Base-by-base conservation (phyloP, 2,329 filamentous ascomycete genomes). In the Fulvia fulva region DNA sequence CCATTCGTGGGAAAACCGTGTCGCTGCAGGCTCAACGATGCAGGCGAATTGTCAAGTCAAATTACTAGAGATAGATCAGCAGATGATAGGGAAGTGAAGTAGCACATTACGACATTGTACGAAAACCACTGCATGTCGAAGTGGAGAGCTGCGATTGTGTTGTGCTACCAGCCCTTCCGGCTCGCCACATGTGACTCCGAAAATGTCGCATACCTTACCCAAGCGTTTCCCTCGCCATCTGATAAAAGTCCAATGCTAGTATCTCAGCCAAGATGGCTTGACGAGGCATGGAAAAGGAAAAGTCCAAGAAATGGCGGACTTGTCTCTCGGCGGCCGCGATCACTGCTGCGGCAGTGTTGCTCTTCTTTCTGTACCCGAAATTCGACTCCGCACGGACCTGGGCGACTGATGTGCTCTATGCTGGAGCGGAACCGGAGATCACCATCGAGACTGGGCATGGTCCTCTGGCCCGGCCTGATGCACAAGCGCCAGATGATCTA, bases 81-180 rank as follows among this genome's bases (percentile, higher is more conserved):
- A 16, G n/a, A 19, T n/a, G 37, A n/a, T 7, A 19, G 8, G 3
- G 16, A 8, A n/a, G 8, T n/a, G 9, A n/a, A n/a, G 16, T 41
- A 19, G 21, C 44, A 47, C 44, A 9, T 16, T 19, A 26, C 12
- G 5, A 50, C 23, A 5, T 21, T 11, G 1, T 5, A 32, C 23
- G 47, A 50, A 5, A 50, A 50, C n/a, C 21, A 19, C 47, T 50
- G 47, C 47, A 50, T 28, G 11, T n/a, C 11, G 6, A 32, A 28
- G 47, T 28, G 23, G 47, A 28, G 26, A 28, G 8, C 25, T 50
- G n/a, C 47, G 25, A 30, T 21, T 12, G 22, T n/a, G 22, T 43
- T 56, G 56, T 56, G 52, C 47, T 32, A 56, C 54, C 41, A 54
- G 26, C 23, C 28, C 26, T 11, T 22, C 32, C 54, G 54, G 54